These are phyloP conservation scores for Physcomitrellopsis africana DNA, from an alignment of 225 moss, liverwort and hornwort genomes.

Conservation along the genomic window DNA sequence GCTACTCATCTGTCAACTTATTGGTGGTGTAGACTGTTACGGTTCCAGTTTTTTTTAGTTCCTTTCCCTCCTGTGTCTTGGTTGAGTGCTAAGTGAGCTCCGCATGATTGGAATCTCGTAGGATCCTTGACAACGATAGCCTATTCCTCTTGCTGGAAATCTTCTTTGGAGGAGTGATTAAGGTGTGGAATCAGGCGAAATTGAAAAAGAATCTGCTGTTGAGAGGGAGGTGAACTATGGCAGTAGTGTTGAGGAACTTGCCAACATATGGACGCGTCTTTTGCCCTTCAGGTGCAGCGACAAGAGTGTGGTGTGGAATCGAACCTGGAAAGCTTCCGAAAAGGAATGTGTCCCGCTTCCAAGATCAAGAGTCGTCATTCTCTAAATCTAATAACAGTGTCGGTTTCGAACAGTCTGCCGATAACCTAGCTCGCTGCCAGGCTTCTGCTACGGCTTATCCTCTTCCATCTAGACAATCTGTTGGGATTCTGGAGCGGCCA, in stretches of 20 bases:
- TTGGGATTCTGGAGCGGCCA: neutral
- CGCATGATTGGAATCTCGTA: no score
- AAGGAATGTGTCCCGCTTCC: slow-evolving; percentile 4
- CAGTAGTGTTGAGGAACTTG: slow-evolving; percentile 10
- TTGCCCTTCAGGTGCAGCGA: neutral
- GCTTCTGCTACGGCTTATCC: slow-evolving; percentile 10
- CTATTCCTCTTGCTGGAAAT: no score
- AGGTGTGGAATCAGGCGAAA: no score
- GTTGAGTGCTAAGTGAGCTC: no score
- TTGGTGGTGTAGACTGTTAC: neutral
- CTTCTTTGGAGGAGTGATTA: no score
- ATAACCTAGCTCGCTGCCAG: slow-evolving; percentile 25
- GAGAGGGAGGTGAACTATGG: neutral
- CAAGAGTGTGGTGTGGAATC: slow-evolving; percentile 24
- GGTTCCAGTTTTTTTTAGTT: neutral
- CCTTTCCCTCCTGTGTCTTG: no score
- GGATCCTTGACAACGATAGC: no score
- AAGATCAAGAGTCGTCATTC: slow-evolving; percentile 15
- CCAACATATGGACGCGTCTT: slow-evolving; percentile 7
- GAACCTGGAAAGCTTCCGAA: slow-evolving; percentile 12
- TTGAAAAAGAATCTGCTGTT: no score
- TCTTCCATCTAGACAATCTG: neutral
- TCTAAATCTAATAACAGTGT: slow-evolving; percentile 19
- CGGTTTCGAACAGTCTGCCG: neutral
- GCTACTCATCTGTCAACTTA: neutral